Evolutionary conservation across 768 basidiomycete genomes (phyloP).

Genomic region (Collybia mongolica): DNA sequence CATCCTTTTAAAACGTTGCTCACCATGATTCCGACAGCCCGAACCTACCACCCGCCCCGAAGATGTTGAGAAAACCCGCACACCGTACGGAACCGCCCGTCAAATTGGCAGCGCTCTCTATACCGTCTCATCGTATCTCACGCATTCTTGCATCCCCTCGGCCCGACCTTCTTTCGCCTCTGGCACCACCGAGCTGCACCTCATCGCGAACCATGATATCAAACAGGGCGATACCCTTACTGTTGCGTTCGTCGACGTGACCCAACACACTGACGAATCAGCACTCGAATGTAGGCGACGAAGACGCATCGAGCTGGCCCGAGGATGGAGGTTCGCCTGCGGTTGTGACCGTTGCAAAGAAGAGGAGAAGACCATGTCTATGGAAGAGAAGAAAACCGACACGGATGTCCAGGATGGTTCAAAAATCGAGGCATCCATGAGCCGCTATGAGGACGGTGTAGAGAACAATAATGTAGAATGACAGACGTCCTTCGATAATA

Average conservation of each 20-base stretch:
- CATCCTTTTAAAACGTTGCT: neutral
- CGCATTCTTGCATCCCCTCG: conserved; percentile 74
- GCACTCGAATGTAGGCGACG: conserved; percentile 55
- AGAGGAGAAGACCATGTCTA: conserved; percentile 44
- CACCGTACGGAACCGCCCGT: conserved; percentile 69
- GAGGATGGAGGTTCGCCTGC: conserved; percentile 84
- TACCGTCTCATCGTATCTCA: conserved; percentile 72
- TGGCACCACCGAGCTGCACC: conserved; percentile 68
- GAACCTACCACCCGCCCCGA: conserved; percentile 55
- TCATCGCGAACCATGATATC: conserved; percentile 64
- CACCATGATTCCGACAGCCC: conserved; percentile 39
- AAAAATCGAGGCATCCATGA: conserved; percentile 35
- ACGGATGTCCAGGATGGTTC: conserved; percentile 49
- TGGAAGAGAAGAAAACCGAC: conserved; percentile 28
- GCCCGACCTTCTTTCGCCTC: conserved; percentile 62
- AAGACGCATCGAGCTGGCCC: conserved; percentile 69
- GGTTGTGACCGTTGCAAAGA: conserved; percentile 60
- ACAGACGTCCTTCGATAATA: neutral
- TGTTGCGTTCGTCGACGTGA: conserved; percentile 73
- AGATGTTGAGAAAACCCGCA: conserved; percentile 72
- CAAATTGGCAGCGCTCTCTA: conserved; percentile 81
- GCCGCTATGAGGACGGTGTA: conserved; percentile 19
- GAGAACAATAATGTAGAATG: conserved; percentile 15
- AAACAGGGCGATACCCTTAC: conserved; percentile 77
- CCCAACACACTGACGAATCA: conserved; percentile 52